Evolutionary conservation across 495 filamentous ascomycete species (phyloP).

Genomic region (Tetracladium setigerum): DNA sequence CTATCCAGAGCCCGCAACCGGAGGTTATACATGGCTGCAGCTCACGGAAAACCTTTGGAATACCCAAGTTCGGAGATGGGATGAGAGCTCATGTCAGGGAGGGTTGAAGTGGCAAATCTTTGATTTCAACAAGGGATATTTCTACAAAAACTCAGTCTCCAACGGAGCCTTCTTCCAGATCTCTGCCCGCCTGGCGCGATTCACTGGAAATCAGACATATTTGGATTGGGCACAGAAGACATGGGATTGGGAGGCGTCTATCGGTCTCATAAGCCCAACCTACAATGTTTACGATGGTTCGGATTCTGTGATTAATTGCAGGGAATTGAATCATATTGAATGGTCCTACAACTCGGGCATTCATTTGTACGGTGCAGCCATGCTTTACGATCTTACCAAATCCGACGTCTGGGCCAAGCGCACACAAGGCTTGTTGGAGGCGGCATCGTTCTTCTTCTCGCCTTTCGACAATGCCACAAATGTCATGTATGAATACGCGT

Average conservation of each 20-base stretch:
- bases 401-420: slow-evolving; percentile 24
- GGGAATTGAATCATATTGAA: slow-evolving; percentile 47
- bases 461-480: slow-evolving; percentile 46
- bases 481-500: slow-evolving; percentile 63
- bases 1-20: slow-evolving; percentile 57
- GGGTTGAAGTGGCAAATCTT: slow-evolving; percentile 86
- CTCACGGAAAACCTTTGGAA: slow-evolving; percentile 76
- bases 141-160: slow-evolving; percentile 72
- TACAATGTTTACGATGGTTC: slow-evolving; percentile 70
- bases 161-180: slow-evolving; percentile 83
- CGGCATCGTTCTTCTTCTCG: slow-evolving; percentile 38
- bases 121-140: slow-evolving; percentile 67
- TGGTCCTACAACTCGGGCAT: slow-evolving; percentile 78
- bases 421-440: slow-evolving; percentile 18
- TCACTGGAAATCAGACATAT: slow-evolving; percentile 75
- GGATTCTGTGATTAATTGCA: slow-evolving; percentile 54
- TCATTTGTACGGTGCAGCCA: slow-evolving; percentile 60
- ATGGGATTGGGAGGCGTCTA: slow-evolving; percentile 62
- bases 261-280: slow-evolving; percentile 56
- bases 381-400: slow-evolving; percentile 50
- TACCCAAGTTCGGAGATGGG: slow-evolving; percentile 63
- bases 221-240: slow-evolving; percentile 63
- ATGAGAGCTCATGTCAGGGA: slow-evolving; percentile 56
- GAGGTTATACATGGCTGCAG: slow-evolving; percentile 67
- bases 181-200: slow-evolving; percentile 62